A percentile compares a stretch with the other conserved stretches of the same genome.
Evolutionary conservation across 2,329 filamentous ascomycete species (phyloP).

Genomic region (Arthrinium phaeospermum): DNA sequence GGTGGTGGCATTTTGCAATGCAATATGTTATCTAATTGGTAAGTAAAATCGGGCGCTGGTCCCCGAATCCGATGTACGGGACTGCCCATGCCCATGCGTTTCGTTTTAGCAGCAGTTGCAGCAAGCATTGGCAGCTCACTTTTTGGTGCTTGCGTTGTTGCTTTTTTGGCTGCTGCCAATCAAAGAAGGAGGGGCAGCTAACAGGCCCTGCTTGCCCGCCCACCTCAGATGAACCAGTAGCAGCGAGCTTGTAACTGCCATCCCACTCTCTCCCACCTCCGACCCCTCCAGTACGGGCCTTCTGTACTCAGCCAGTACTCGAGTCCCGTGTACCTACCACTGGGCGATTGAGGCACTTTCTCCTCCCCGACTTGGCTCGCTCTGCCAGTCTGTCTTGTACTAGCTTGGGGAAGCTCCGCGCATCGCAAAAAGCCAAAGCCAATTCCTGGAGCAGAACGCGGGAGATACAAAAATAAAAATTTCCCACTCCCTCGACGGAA

Average conservation of each 20-base stretch:
- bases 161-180: constrained; percentile 11
- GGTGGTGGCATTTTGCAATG: background rate
- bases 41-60: background rate
- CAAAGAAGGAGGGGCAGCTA: constrained; percentile 6
- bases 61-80: constrained; percentile 12
- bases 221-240: constrained; percentile 16
- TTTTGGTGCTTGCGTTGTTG: background rate
- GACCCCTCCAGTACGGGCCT: constrained; percentile 7
- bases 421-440: constrained; percentile 16
- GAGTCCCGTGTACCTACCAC: background rate
- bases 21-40: constrained; percentile 13
- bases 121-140: background rate
- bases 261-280: constrained; percentile 14
- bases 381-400: constrained; percentile 8
- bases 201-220: background rate
- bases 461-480: constrained; percentile 18
- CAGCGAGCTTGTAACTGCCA: background rate
- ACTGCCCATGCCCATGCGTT: background rate
- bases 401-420: constrained; percentile 17
- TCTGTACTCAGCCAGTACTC: background rate
- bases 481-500: background rate
- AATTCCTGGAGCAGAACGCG: constrained; percentile 10
- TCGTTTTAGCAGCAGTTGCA: background rate
- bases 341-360: constrained; percentile 10
- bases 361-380: background rate